These are phyloP conservation scores for Populus hybrid DNA, from an alignment of 441 rosid species.

Conservation along the genomic window DNA sequence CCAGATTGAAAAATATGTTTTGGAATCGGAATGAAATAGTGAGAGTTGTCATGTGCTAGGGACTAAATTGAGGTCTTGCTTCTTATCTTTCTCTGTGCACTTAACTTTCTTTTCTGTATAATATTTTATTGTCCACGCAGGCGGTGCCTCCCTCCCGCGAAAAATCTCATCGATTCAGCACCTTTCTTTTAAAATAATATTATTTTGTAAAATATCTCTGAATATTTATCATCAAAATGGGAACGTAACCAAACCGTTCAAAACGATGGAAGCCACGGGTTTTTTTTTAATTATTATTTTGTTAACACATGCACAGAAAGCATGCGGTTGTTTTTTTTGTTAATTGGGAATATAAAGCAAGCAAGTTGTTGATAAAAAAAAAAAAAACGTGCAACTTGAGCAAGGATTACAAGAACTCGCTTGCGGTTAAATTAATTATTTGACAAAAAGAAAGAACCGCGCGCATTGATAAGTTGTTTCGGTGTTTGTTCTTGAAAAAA, in stretches of 20 bases:
- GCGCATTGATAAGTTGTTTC: too few relatives aligned
- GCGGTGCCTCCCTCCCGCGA: conserved; percentile 23
- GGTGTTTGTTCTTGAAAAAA: too few relatives aligned
- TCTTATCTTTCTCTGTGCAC: background rate
- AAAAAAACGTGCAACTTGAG: background rate
- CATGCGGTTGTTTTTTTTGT: background rate
- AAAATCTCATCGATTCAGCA: conserved; percentile 12
- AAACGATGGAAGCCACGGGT: background rate
- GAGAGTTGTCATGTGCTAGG: background rate
- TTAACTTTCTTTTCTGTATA: background rate
- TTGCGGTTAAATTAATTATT: background rate
- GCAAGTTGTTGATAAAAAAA: background rate
- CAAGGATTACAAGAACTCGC: background rate
- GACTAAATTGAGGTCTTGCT: background rate
- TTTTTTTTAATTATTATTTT: background rate
- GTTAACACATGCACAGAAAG: background rate
- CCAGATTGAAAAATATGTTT: background rate
- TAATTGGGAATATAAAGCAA: too few relatives aligned
- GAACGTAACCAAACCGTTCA: background rate
- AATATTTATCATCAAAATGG: background rate
- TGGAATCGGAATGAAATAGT: background rate
- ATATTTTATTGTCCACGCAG: conserved; percentile 13
- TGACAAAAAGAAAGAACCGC: too few relatives aligned
- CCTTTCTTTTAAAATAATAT: background rate
- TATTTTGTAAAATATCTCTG: background rate